phyloP scores from a whole-genome alignment of 2,329 filamentous ascomycete species.

The Cryphonectria radicalis region DNA sequence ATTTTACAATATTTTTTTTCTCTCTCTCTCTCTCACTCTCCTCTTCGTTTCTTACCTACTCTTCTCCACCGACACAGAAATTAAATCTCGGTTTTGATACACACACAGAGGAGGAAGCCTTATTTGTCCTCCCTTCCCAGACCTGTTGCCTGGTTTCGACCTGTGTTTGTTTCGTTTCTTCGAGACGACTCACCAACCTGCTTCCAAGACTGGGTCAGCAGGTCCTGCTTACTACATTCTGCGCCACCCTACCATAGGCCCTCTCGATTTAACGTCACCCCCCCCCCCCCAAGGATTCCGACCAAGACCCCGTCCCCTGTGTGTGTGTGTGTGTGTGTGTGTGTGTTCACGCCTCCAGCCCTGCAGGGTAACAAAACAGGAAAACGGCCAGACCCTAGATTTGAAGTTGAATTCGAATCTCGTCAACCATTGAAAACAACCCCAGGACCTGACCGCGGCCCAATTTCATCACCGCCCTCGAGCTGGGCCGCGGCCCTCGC shows the following conservation, averaged over 20 bases:
- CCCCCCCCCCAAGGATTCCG: constrained; percentile 19
- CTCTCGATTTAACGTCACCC: constrained; percentile 24
- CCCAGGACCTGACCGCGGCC: constrained; percentile 24
- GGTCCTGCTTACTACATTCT: constrained; percentile 16
- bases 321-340: too few species aligned
- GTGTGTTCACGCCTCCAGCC: constrained; percentile 6
- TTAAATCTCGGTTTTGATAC: background rate
- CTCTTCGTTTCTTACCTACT: background rate
- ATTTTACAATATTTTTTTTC: background rate
- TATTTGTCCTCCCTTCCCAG: background rate
- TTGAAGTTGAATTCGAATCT: constrained; percentile 5
- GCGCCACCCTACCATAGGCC: constrained; percentile 11
- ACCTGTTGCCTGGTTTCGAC: background rate
- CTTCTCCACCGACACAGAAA: background rate
- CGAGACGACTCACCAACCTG: background rate
- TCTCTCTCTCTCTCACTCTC: background rate
- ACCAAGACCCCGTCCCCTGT: background rate
- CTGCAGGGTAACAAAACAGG: constrained; percentile 20
- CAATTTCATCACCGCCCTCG: constrained; percentile 2
- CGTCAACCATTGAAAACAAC: constrained; percentile 19
- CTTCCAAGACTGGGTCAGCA: constrained; percentile 10
- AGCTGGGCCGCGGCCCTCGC: constrained; percentile 24
- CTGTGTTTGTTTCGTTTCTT: background rate
- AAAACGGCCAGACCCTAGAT: constrained; percentile 22
- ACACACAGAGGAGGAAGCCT: background rate